Evolutionary conservation across 805 yeast species (phyloP).

Genomic region (Saccharomyces jurei): DNA sequence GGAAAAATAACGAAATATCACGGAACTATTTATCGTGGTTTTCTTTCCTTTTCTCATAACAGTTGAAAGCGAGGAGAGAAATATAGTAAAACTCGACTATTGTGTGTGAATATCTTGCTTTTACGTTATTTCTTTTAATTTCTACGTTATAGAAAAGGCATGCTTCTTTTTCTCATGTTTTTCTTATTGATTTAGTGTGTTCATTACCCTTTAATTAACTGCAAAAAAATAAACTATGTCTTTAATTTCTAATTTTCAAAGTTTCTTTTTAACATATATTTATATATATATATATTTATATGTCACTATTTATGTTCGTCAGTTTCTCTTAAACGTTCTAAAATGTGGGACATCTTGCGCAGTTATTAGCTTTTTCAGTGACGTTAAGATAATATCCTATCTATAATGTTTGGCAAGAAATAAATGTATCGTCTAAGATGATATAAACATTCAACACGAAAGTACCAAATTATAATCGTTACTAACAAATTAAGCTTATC

Average conservation of each 20-base stretch:
- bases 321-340: background rate
- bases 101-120: background rate
- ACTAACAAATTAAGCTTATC: too few relatives aligned
- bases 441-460: too few relatives aligned
- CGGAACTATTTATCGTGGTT: background rate
- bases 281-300: background rate
- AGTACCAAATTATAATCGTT: too few relatives aligned
- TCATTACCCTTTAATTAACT: background rate
- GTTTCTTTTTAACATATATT: background rate
- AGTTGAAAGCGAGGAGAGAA: background rate
- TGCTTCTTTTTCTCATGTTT: background rate
- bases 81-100: background rate
- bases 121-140: background rate
- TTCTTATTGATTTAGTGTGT: background rate
- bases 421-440: too few relatives aligned
- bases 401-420: too few relatives aligned
- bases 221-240: background rate
- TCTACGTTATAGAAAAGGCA: background rate
- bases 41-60: background rate
- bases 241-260: background rate
- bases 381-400: too few relatives aligned
- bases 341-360: background rate
- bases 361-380: too few relatives aligned
- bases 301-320: background rate
- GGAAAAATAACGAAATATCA: background rate